These are phyloP conservation scores for Vigna nakashimae DNA, from an alignment of 306 rosid species.

Conservation along the genomic window DNA sequence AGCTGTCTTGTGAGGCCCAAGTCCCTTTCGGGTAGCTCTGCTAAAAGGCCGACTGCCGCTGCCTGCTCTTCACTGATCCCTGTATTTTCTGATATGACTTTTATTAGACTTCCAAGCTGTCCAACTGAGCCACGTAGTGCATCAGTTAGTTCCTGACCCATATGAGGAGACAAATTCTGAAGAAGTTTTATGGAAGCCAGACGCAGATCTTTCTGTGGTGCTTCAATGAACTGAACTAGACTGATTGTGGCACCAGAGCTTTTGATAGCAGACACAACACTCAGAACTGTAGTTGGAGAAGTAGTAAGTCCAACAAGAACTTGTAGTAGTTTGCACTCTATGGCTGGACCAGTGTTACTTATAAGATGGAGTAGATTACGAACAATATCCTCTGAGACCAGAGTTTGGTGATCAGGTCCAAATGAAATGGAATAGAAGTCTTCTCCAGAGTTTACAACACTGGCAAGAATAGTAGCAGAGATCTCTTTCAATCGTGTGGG, in stretches of 20 bases:
- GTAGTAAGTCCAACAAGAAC: constrained; percentile 93
- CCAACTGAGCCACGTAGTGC: constrained; percentile 95
- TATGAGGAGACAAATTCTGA: constrained; percentile 77
- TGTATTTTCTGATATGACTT: constrained; percentile 79
- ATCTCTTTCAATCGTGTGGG: constrained; percentile 91
- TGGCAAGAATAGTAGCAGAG: constrained; percentile 95
- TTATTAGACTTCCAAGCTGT: constrained; percentile 87
- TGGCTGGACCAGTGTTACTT: constrained; percentile 98
- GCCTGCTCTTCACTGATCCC: constrained; percentile 94
- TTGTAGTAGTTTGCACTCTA: constrained; percentile 95
- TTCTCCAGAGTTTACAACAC: constrained; percentile 81
- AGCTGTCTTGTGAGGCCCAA: constrained; percentile 97
- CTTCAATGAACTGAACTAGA: constrained; percentile 93
- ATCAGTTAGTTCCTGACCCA: constrained; percentile 97
- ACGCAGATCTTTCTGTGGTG: constrained; percentile 91
- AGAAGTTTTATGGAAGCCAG: constrained; percentile 87
- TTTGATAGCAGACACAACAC: constrained; percentile 86
- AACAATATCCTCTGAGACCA: constrained; percentile 94
- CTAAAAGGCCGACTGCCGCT: constrained; percentile 88
- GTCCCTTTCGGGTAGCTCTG: constrained; percentile 96
- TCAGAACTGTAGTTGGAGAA: constrained; percentile 68
- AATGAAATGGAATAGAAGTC: constrained; percentile 82
- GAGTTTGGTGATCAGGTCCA: constrained; percentile 80
- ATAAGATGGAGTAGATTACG: constrained; percentile 92
- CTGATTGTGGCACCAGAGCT: constrained; percentile 98